Percentiles rank a stretch among this genome's conserved stretches.
These are phyloP conservation scores for Podaxis sp. DNA, from an alignment of 768 basidiomycete species.

Conservation along the genomic window DNA sequence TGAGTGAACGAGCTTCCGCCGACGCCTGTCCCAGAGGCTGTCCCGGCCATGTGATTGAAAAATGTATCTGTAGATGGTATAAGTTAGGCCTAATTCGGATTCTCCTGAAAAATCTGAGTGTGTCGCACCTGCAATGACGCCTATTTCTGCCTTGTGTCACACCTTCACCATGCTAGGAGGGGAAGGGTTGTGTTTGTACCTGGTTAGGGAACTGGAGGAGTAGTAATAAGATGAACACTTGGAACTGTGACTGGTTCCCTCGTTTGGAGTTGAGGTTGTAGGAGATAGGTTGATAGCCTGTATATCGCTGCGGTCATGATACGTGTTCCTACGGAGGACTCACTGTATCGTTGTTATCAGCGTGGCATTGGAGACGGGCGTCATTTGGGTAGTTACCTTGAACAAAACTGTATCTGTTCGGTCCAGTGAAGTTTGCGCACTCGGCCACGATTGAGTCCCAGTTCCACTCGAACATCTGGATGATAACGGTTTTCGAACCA, in stretches of 20 bases:
- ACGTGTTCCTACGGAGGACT: conserved; percentile 61
- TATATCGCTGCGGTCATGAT: conserved; percentile 66
- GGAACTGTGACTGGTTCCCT: conserved; percentile 54
- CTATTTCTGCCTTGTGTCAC: conserved; percentile 58
- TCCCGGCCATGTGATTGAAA: conserved; percentile 66
- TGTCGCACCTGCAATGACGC: conserved; percentile 48
- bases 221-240: conserved; percentile 24
- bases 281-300: conserved; percentile 70
- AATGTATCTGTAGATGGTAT: conserved; percentile 42
- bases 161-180: conserved; percentile 43
- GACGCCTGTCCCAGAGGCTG: conserved; percentile 46
- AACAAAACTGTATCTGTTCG: conserved; percentile 67
- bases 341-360: conserved; percentile 28
- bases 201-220: conserved; percentile 16
- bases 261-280: conserved; percentile 67
- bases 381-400: conserved; percentile 47
- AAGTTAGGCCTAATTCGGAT: background rate
- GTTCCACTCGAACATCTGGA: conserved; percentile 72
- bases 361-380: background rate
- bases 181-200: background rate
- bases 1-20: conserved; percentile 53
- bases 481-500: conserved; percentile 47
- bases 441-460: conserved; percentile 62
- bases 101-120: background rate
- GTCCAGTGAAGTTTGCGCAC: conserved; percentile 65